Base-by-base conservation (phyloP, 2,329 filamentous ascomycete species). In the Cytospora schulzeri region DNA sequence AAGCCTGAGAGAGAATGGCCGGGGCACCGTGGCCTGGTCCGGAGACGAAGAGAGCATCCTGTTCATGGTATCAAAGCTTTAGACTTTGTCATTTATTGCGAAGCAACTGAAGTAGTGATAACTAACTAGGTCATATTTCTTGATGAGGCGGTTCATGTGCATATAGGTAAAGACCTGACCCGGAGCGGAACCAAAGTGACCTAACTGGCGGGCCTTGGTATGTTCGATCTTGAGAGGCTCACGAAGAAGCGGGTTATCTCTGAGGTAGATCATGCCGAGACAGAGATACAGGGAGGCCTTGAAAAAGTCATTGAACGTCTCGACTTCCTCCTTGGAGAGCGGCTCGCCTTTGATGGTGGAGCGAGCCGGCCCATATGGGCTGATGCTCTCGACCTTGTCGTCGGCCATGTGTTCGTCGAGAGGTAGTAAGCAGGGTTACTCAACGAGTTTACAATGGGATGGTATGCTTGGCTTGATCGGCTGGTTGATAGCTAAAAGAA, bases 131-230 rank as follows among this genome's bases (percentile, higher is more conserved):
- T 91, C 85, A 71, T 92, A 90, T 76, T 92, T 93, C 76, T 90
- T 92, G 81, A 93, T 92, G 65, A 93, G 79, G 38, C 90, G 88
- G 76, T 93, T 93, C 82, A 92, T 90, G 77, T 93, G 90, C 79
- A 92, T 91, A 75, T 88, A 93, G 38, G 89, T 91, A 76, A 93
- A 93, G 65, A 89, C 88, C 76, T 93, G 91, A 17, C 90, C 91
- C n/a, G 91, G 88, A 57, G 91, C 90, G 3, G 89, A 91, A 61
- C 91, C 91, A 82, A 91, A 93, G 73, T 93, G 91, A 48, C 91
- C 91, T 2, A 93, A 80, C 11, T 93, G 80, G 68, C 91, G 86
- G 65, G 84, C 81, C 78, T 93, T 93, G 78, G 93, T 80, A 72
- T 93, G 88, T 61, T 91, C 86, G 35, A 84, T 78, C 69, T 85